Percentiles rank a stretch among this genome's conserved stretches.
Conservation (phyloP, 164 flowering plant species). For the Liriodendron chinense region DNA sequence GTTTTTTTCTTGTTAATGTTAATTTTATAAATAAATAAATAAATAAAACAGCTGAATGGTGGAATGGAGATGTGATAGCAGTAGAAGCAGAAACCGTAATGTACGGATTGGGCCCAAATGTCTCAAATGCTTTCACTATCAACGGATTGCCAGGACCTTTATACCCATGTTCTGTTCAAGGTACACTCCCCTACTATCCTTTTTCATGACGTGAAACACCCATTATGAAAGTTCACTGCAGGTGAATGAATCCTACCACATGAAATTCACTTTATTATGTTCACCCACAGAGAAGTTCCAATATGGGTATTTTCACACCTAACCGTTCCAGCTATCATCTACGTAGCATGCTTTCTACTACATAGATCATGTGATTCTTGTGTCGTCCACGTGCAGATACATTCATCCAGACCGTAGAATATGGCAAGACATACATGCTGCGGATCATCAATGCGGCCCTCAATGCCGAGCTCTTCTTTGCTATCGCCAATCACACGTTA, state of each 20-base stretch:
- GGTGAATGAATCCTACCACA: not conserved
- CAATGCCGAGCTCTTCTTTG: slow-evolving; percentile 39
- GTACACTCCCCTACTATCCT: slow-evolving; percentile 14
- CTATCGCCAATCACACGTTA: slow-evolving; percentile 32
- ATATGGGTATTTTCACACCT: not conserved
- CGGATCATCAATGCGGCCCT: slow-evolving; percentile 62
- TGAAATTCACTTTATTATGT: not conserved
- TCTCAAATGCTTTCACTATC: slow-evolving; percentile 32
- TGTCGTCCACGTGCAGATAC: slow-evolving; percentile 34
- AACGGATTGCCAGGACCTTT: slow-evolving; percentile 62
- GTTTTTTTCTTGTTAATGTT: too few species aligned
- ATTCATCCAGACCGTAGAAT: slow-evolving; percentile 35
- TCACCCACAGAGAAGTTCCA: not conserved
- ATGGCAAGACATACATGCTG: slow-evolving; percentile 53
- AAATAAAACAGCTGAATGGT: slow-evolving; percentile 55
- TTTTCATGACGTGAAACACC: too few species aligned
- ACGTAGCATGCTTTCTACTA: not conserved
- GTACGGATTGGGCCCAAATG: slow-evolving; percentile 45
- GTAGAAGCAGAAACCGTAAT: slow-evolving; percentile 35
- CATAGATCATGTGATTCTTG: not conserved
- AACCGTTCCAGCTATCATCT: not conserved
- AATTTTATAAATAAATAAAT: not conserved
- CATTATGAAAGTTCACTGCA: too few species aligned
- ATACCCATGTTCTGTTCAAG: slow-evolving; percentile 50
- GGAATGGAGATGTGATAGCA: slow-evolving; percentile 44